Percentiles rank a stretch among this genome's conserved stretches.
Conservation (phyloP, 2,329 filamentous ascomycete species). For the Capronia americana region DNA sequence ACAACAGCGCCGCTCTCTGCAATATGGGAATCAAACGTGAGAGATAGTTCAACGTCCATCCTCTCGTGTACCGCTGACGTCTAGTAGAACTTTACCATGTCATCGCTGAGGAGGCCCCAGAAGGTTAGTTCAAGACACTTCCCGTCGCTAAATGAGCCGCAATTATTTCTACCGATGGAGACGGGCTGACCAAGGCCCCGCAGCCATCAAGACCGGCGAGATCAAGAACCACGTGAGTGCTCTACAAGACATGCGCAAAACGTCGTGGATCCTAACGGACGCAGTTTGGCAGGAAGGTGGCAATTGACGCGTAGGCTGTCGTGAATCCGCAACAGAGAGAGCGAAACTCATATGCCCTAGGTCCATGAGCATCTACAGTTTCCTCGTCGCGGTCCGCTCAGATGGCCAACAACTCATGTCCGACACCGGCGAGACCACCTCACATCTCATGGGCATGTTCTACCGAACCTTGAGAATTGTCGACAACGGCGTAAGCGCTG, state of each 20-base stretch:
- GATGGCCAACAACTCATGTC: conserved; percentile 96
- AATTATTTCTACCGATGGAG: neutral
- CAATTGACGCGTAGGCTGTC: conserved; percentile 71
- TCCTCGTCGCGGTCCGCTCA: conserved; percentile 95
- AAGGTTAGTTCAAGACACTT: conserved; percentile 51
- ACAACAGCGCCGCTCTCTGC: neutral
- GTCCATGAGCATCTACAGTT: conserved; percentile 99
- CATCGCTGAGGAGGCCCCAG: conserved; percentile 91
- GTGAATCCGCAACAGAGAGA: conserved; percentile 33
- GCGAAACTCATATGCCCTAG: conserved; percentile 49
- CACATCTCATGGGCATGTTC: conserved; percentile 99
- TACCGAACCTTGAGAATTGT: conserved; percentile 98
- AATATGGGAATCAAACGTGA: conserved; percentile 61
- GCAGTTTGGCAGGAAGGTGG: conserved; percentile 90
- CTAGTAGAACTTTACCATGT: conserved; percentile 72
- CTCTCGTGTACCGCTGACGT: conserved; percentile 26
- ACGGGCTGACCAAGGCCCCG: neutral
- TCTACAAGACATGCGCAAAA: neutral
- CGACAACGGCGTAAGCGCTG: conserved; percentile 72
- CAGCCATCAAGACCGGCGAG: conserved; percentile 82
- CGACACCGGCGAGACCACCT: conserved; percentile 94
- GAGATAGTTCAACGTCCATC: conserved; percentile 36
- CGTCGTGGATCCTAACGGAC: neutral
- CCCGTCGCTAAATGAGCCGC: neutral
- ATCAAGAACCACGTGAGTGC: conserved; percentile 80